phyloP scores from a whole-genome alignment of 2,329 filamentous ascomycete genomes.

The Neospermospora avenae region DNA sequence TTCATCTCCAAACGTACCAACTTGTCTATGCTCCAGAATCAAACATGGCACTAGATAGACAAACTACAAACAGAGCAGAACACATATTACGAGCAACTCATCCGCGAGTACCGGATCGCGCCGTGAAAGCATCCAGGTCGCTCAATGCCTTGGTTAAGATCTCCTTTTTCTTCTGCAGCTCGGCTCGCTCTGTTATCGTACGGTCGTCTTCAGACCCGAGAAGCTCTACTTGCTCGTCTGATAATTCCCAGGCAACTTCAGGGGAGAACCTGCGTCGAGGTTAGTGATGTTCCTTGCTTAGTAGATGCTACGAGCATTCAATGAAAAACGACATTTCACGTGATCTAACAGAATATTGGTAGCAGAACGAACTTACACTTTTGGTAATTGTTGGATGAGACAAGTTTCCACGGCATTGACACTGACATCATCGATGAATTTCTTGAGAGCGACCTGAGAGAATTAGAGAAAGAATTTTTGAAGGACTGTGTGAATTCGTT shows the following conservation, averaged over 20 bases:
- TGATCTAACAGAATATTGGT: neutral
- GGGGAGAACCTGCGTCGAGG: neutral
- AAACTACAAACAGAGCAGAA: neutral
- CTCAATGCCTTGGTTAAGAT: conserved; percentile 1
- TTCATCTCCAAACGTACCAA: too few species aligned
- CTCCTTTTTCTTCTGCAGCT: conserved; percentile 1
- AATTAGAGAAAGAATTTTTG: neutral
- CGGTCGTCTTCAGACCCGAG: conserved; percentile 2
- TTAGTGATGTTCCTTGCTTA: neutral
- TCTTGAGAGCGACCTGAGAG: conserved; percentile 11
- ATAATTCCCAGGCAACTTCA: conserved; percentile 9
- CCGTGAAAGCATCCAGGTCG: conserved; percentile 6
- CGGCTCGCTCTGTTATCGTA: conserved; percentile 1
- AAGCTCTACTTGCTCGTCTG: conserved; percentile 6
- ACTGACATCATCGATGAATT: conserved; percentile 13
- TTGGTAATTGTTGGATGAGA: conserved; percentile 9
- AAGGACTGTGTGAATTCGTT: neutral
- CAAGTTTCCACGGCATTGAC: conserved; percentile 13
- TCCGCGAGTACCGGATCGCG: neutral
- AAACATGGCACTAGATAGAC: too few species aligned
- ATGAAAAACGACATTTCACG: neutral
- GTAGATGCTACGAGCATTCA: neutral
- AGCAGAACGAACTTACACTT: neutral
- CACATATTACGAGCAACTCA: neutral
- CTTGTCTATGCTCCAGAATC: too few species aligned